Evolutionary conservation across 345 rosid genomes (phyloP), one percentile per base, ranked within the genome.

Genomic region (Rhodomyrtus tomentosa): DNA sequence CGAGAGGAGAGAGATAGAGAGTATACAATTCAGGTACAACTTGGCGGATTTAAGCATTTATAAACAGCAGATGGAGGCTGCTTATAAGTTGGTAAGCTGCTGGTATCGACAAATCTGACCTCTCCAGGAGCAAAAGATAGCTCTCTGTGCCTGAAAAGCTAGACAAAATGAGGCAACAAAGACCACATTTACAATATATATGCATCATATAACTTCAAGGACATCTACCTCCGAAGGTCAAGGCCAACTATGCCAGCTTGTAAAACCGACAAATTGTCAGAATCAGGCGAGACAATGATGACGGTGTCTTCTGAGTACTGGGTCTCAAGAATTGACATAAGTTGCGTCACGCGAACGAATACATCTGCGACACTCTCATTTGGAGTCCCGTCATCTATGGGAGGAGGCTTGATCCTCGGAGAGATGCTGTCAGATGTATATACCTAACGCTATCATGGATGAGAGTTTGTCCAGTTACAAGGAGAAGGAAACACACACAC

Each of bases 241-340:
- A 96, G 98, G 25, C 99, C 98, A 4, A 92, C 86, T 74, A 96
- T 86, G 87, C 98, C 98, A 82, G 98, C 95, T 88, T 96, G 99
- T 48, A 96, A 87, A 81, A 96, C 87, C 7, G 98, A 91, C 86
- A 95, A 89, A 89, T 96, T 94, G 89, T 96, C 99, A 18, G 98
- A 96, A 89, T 96, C 99, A 45, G 98, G 98, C 4, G 98, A 95
- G 56, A 95, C 95, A 36, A 94, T 93, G 15, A 96, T 58, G 24
- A 95, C 79, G 0, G 98, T 96, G 84, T 93, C 94, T 84, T 88
- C 93, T 10, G 99, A 94, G 91, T 94, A 96, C 21, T 94, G 99
- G 50, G 98, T 96, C 90, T 96, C 98, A 2, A 96, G 96, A 88
- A 96, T 95, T 11, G 98, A 95, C 99, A 96, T 96, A 56, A 96